phyloP scores from a whole-genome alignment of 2,329 filamentous ascomycete species.

The Sphaerulina vaccinii region DNA sequence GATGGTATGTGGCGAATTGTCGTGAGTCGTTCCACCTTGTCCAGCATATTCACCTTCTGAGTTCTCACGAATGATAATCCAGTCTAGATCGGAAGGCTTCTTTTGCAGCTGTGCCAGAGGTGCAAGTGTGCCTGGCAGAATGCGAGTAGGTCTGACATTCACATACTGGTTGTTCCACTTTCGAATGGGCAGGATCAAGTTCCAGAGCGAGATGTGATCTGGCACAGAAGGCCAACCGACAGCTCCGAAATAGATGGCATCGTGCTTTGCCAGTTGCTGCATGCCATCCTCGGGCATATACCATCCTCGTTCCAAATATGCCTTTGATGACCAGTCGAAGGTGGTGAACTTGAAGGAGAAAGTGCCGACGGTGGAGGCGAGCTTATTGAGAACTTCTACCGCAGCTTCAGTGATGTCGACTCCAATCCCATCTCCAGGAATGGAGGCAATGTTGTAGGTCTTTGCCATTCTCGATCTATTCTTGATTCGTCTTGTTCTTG shows the following conservation, averaged over 20 bases:
- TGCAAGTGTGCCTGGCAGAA: slow-evolving; percentile 44
- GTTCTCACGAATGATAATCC: slow-evolving; percentile 51
- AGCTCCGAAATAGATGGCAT: slow-evolving; percentile 60
- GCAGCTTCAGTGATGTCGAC: slow-evolving; percentile 62
- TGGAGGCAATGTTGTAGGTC: slow-evolving; percentile 36
- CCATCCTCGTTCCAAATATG: slow-evolving; percentile 52
- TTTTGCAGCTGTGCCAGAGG: slow-evolving; percentile 41
- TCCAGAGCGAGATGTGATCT: slow-evolving; percentile 66
- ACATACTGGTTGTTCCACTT: slow-evolving; percentile 68
- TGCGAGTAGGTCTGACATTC: slow-evolving; percentile 59
- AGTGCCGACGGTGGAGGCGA: slow-evolving; percentile 45
- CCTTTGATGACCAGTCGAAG: slow-evolving; percentile 52
- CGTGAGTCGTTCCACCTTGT: slow-evolving; percentile 46
- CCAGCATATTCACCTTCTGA: slow-evolving; percentile 51
- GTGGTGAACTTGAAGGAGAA: slow-evolving; percentile 53
- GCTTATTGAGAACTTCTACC: slow-evolving; percentile 47
- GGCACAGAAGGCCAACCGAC: slow-evolving; percentile 63
- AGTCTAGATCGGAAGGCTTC: slow-evolving; percentile 43
- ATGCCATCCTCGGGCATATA: slow-evolving; percentile 55
- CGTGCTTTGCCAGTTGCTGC: slow-evolving; percentile 51
- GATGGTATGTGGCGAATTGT: slow-evolving; percentile 41
- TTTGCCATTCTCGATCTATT: background rate
- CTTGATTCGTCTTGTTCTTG: no score
- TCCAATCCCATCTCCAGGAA: slow-evolving; percentile 64
- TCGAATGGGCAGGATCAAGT: slow-evolving; percentile 64